These are phyloP conservation scores for Candida xiaguanensis DNA, from an alignment of 805 yeast species.

Conservation along the genomic window DNA sequence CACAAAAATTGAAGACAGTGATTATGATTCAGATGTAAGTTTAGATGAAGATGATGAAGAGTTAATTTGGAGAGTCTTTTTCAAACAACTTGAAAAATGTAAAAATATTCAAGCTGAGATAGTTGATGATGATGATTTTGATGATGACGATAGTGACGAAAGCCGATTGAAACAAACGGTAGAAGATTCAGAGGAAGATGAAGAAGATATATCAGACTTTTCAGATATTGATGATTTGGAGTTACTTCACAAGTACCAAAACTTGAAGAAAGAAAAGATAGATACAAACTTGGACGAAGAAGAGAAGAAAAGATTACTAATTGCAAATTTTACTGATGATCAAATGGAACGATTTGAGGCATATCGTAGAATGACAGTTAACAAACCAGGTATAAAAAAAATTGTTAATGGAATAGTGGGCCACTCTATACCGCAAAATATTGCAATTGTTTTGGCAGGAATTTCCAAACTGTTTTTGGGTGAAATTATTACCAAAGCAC, in stretches of 20 bases:
- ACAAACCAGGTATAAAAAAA: conserved; percentile 71
- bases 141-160: conserved; percentile 6
- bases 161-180: too few relatives aligned
- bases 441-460: conserved; percentile 80
- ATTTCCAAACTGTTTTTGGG: conserved; percentile 87
- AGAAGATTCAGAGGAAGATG: conserved; percentile 7
- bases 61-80: conserved; percentile 41
- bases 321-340: conserved; percentile 70
- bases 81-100: conserved; percentile 20
- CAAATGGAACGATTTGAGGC: conserved; percentile 88
- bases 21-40: conserved; percentile 27
- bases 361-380: conserved; percentile 64
- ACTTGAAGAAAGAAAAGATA: conserved; percentile 28
- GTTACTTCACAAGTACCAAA: conserved; percentile 26
- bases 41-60: conserved; percentile 45
- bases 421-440: conserved; percentile 74
- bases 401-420: conserved; percentile 75
- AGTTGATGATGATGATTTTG: conserved; percentile 4
- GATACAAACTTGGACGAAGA: conserved; percentile 38
- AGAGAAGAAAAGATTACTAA: conserved; percentile 57
- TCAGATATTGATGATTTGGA: conserved; percentile 34
- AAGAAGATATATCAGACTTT: conserved; percentile 23
- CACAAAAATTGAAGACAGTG: not conserved
- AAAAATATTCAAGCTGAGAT: conserved; percentile 5
- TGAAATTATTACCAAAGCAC: conserved; percentile 79